These are phyloP conservation scores for Colletotrichum lindemuthianum DNA, from an alignment of 2,329 filamentous ascomycete genomes.

Conservation along the genomic window DNA sequence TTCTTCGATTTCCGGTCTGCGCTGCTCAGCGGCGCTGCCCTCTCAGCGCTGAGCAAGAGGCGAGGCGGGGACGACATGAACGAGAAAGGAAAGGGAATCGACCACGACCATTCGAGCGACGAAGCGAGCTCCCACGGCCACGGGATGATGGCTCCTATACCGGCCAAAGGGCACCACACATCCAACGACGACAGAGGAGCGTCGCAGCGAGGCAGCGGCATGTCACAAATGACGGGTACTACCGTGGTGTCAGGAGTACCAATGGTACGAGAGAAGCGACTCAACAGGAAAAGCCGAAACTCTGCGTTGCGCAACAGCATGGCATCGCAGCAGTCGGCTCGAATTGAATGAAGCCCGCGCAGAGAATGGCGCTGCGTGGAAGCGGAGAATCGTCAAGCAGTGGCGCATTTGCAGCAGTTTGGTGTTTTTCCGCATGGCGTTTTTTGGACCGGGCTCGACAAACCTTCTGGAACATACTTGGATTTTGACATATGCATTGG, in stretches of 20 bases:
- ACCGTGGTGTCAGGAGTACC: slow-evolving; percentile 12
- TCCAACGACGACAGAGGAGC: not conserved
- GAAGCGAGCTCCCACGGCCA: slow-evolving; percentile 7
- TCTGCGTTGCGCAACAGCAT: slow-evolving; percentile 25
- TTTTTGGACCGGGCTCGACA: not conserved
- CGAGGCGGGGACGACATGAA: slow-evolving; percentile 22
- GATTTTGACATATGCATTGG: slow-evolving; percentile 26
- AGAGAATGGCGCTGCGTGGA: not conserved
- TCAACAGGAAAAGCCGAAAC: slow-evolving; percentile 19
- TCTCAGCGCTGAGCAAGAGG: slow-evolving; percentile 12
- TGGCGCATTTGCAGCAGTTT: not conserved
- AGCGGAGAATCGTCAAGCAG: not conserved
- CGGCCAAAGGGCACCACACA: not conserved
- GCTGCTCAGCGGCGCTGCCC: slow-evolving; percentile 20
- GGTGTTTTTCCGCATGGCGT: slow-evolving; percentile 2
- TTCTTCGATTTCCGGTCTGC: slow-evolving; percentile 41
- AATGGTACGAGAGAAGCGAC: slow-evolving; percentile 30
- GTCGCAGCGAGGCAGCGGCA: slow-evolving; percentile 13
- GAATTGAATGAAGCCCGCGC: slow-evolving; percentile 19
- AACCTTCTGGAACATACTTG: slow-evolving; percentile 30
- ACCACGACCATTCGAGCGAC: slow-evolving; percentile 25
- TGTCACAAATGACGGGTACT: slow-evolving; percentile 23
- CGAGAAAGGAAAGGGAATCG: slow-evolving; percentile 34
- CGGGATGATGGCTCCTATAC: slow-evolving; percentile 10
- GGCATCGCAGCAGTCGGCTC: slow-evolving; percentile 27